Evolutionary conservation across 805 yeast species (phyloP).

Genomic region (Kodamaea lidongshanica): DNA sequence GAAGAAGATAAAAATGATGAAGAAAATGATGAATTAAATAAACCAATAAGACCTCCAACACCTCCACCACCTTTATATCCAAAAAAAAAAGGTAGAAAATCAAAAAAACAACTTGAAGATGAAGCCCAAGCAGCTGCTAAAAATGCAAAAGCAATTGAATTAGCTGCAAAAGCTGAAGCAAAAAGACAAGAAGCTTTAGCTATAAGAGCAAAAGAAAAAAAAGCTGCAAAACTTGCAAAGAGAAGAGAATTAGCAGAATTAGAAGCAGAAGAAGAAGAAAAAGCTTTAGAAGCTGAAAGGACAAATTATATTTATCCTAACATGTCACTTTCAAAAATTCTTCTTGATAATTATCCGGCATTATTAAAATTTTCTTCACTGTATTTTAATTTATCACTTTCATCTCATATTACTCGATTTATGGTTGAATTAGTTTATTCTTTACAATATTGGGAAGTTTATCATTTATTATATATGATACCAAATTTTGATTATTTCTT

Average conservation of each 20-base stretch:
- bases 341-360: slow-evolving; percentile 33
- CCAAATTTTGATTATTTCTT: slow-evolving; percentile 31
- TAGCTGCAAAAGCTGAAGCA: slow-evolving; percentile 11
- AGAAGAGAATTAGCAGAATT: slow-evolving; percentile 1
- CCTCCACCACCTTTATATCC: slow-evolving; percentile 7
- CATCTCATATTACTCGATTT: slow-evolving; percentile 35
- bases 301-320: slow-evolving; percentile 24
- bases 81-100: slow-evolving; percentile 5
- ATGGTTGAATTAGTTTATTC: slow-evolving; percentile 33
- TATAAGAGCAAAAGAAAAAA: slow-evolving; percentile 1
- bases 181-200: slow-evolving; percentile 11
- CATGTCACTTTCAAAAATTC: slow-evolving; percentile 28
- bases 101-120: slow-evolving; percentile 6
- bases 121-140: slow-evolving; percentile 6
- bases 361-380: slow-evolving; percentile 26
- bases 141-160: slow-evolving; percentile 11
- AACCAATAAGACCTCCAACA: slow-evolving; percentile 1
- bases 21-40: slow-evolving; percentile 1
- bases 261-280: slow-evolving; percentile 6
- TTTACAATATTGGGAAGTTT: slow-evolving; percentile 40
- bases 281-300: slow-evolving; percentile 1
- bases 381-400: slow-evolving; percentile 33
- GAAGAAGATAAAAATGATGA: slow-evolving; percentile 4
- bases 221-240: slow-evolving; percentile 6
- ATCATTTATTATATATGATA: slow-evolving; percentile 30